Base-by-base conservation (phyloP, 768 basidiomycete species). In the Mycena rebaudengoi region DNA sequence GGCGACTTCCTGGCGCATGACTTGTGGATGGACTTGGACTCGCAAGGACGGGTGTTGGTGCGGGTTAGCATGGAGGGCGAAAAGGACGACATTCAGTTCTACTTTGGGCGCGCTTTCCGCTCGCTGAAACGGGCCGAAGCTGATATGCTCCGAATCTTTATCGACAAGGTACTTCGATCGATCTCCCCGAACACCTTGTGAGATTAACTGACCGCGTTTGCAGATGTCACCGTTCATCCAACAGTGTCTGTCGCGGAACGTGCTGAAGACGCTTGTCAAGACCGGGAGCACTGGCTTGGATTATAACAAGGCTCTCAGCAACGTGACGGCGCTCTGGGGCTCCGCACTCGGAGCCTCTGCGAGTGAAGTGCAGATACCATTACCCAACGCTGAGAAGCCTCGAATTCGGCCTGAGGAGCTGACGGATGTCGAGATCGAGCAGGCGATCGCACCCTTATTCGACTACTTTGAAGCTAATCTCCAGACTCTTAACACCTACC, bases 41-140 rank as follows among this genome's bases (percentile, higher is more conserved):
- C 90, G 0, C 85, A 88, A 55, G 96, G 98, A 5, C 87, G 95
- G 32, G 85, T 98, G 50, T 79, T 98, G 35, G 80, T 98, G 30
- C 87, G 98, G 20, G 86, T 99, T 60, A 96, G 95, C 73, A 98
- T 99, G 96, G 98, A 99, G 73, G 96, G 96, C 54, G 98, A 99
- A 83, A 96, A 97, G 78, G 96, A 98, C 70, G 98, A 99, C 74
- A 94, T 95, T 8, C 93, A 93, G 69, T 99, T 98, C 82, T 96
- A 92, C 82, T 99, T 99, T 71, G 98, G 98, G 26, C 86, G 96
- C 30, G 97, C 91, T 4, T 99, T 99, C 84, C 85, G 97, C 45
- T 94, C 90, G 37, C 75, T 99, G 68, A 98, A 98, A 78, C 83
- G 96, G 30, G 94, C 95, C 0, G 95, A 99, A 73, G 89, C 86